A percentile compares a stretch with the other conserved stretches of the same genome.
These are phyloP conservation scores for Bruguiera gymnorhiza DNA, from an alignment of 345 rosid genomes.

Conservation along the genomic window DNA sequence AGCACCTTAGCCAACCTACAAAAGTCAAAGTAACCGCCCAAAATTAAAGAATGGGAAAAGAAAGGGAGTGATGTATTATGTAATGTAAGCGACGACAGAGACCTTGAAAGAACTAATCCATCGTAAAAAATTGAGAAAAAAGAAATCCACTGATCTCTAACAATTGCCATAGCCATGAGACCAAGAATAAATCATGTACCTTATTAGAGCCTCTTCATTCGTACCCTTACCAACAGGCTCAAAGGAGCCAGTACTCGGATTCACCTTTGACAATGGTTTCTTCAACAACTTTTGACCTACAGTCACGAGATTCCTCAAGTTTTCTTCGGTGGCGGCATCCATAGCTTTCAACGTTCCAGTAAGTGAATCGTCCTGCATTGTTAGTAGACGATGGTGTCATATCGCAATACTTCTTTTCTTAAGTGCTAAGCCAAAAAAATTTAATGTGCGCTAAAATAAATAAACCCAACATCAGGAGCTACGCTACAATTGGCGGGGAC, in stretches of 20 bases:
- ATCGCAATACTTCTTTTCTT: no score
- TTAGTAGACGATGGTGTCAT: no score
- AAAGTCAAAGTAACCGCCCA: not conserved
- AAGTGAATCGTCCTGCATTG: conserved; percentile 30
- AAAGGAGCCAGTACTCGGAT: conserved; percentile 26
- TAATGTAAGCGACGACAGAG: no score
- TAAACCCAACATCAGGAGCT: no score
- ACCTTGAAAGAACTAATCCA: no score
- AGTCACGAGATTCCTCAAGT: conserved; percentile 24
- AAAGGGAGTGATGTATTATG: not conserved
- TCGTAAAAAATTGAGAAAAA: no score
- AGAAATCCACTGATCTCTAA: no score
- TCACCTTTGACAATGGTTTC: conserved; percentile 38
- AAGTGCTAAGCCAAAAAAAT: no score
- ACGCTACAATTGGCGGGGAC: no score
- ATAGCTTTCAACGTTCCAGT: conserved; percentile 16
- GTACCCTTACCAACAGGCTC: conserved; percentile 22
- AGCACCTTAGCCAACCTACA: conserved; percentile 15
- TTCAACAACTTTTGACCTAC: conserved; percentile 29
- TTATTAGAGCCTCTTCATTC: conserved; percentile 36
- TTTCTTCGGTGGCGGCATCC: conserved; percentile 27
- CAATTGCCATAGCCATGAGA: no score
- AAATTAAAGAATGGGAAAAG: not conserved
- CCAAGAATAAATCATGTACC: conserved; percentile 5
- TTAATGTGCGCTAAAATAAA: no score